Percentiles rank a stretch among this genome's conserved stretches.
These are phyloP conservation scores for Gryganskiella cystojenkinii DNA, from an alignment of 192 early-diverging fungal species.

Conservation along the genomic window DNA sequence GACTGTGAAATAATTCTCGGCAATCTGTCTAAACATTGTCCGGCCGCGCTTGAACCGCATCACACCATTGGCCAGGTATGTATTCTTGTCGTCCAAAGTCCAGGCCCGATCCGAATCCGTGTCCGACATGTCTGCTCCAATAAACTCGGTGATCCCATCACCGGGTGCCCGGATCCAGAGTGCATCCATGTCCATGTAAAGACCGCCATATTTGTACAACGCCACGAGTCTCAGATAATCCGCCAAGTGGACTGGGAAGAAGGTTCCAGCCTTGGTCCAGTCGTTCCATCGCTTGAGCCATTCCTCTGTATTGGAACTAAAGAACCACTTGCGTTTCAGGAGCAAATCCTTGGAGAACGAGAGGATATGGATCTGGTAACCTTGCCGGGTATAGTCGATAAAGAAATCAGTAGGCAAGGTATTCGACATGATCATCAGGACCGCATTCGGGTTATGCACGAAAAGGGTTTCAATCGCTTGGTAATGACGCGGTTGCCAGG, in stretches of 20 bases:
- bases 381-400: conserved; percentile 58
- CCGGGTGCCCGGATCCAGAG: conserved; percentile 67
- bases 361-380: conserved; percentile 66
- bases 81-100: conserved; percentile 63
- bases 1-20: conserved; percentile 59
- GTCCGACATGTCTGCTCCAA: conserved; percentile 65
- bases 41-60: conserved; percentile 69
- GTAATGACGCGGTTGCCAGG: conserved; percentile 65
- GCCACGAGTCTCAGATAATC: conserved; percentile 64
- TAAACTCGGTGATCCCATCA: conserved; percentile 61
- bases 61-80: conserved; percentile 64
- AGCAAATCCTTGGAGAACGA: conserved; percentile 63
- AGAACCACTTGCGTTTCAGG: conserved; percentile 64
- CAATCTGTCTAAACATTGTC: conserved; percentile 64
- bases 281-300: conserved; percentile 65
- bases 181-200: conserved; percentile 74
- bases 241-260: conserved; percentile 64
- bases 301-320: conserved; percentile 62
- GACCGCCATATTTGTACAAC: conserved; percentile 69
- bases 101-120: conserved; percentile 55
- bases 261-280: conserved; percentile 58
- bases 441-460: conserved; percentile 64
- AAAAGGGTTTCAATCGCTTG: conserved; percentile 67
- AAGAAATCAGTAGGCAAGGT: conserved; percentile 63
- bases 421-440: conserved; percentile 64